Evolutionary conservation across 768 basidiomycete species (phyloP).

Genomic region (Suillus fuscotomentosus): DNA sequence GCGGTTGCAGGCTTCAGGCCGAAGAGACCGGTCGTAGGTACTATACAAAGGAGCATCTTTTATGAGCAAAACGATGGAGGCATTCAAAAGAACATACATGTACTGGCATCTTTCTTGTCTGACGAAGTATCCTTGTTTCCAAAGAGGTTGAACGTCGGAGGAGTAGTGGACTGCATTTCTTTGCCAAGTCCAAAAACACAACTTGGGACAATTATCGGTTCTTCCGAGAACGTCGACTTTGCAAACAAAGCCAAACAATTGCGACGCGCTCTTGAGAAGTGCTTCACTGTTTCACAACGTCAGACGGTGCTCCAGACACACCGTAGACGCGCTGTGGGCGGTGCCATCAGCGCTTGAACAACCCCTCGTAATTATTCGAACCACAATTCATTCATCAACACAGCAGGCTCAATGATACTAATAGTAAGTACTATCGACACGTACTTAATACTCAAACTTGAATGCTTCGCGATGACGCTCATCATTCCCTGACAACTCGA

Average conservation of each 20-base stretch:
- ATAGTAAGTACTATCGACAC: background rate
- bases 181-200: background rate
- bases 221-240: background rate
- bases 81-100: conserved; percentile 8
- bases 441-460: background rate
- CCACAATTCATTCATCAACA: background rate
- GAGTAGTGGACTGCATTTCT: conserved; percentile 3
- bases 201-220: background rate
- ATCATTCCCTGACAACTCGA: background rate
- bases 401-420: background rate
- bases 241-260: background rate
- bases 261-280: too few relatives aligned
- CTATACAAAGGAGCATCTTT: conserved; percentile 10
- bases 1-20: conserved; percentile 37
- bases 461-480: background rate
- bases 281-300: background rate
- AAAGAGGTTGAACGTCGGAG: conserved; percentile 26
- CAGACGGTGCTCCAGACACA: background rate
- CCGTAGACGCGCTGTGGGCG: background rate
- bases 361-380: background rate
- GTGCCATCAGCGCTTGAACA: background rate
- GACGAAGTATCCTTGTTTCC: conserved; percentile 34
- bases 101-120: conserved; percentile 43
- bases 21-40: conserved; percentile 27
- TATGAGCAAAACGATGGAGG: background rate